Base-by-base conservation (phyloP, 2,329 filamentous ascomycete genomes). In the Diplocarpon mali region DNA sequence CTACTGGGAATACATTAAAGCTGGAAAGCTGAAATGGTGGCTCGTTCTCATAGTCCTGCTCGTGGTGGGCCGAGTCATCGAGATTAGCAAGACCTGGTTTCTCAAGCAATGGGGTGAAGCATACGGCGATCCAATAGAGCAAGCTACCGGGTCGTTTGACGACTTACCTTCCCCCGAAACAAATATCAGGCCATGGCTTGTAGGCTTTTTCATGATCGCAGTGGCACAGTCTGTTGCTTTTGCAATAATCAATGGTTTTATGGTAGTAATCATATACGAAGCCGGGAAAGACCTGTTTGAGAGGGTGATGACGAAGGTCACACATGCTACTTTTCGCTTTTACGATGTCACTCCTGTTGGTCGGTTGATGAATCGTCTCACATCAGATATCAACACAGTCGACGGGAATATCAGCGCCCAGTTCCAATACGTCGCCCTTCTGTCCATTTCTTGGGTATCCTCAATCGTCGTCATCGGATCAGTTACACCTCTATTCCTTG, bases 281-380 rank as follows among this genome's bases (percentile, higher is more conserved):
- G 85, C 88, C 0, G 85, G 85, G 0, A 84, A 82, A 54, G 68
- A 70, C 6, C 74, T 95, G 40, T 95, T 95, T 64, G 69, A 69
- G 49, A 71, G 77, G 32, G 84, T 86, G 15, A 77, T 95, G 65
- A 67, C 73, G 1, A 76, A 75, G 41, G 85, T 95, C 40, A 83
- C 82, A 59, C 76, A 79, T 55, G 85, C 88, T 0, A 89, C 82
- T 0, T 94, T 95, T 65, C 78, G 87, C 1, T 95, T 89, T 63
- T 92, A 94, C 65, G 89, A 95, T 60, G 78, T 86, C 3, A 95
- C 89, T 0, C 89, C 89, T 0, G 80, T 93, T 0, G 89, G 89
- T 0, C 78, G 89, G 38, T 68, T 95, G 49, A 95, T 95, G 85
- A 95, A 95, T 61, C 77, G 89, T 7, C 71, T 95, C 48, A 94